Evolutionary conservation across 225 moss, liverwort and hornwort genomes (phyloP).

Genomic region (Pseudoscleropodium purum): DNA sequence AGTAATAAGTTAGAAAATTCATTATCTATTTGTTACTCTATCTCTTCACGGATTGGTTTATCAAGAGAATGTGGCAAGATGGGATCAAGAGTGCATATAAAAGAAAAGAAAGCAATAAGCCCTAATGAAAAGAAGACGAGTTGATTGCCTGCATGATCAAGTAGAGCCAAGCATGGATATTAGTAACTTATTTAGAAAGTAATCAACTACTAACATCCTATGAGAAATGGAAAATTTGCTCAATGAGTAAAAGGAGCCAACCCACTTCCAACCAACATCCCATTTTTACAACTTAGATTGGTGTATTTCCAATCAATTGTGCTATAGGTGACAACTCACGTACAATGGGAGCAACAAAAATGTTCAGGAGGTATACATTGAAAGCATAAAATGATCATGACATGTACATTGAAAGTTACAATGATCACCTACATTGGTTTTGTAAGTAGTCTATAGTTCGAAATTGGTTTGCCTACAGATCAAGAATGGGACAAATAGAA

Average conservation of each 20-base stretch:
- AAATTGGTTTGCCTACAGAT: too few relatives aligned
- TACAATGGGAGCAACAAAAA: too few relatives aligned
- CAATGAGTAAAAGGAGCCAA: background rate
- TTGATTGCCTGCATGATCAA: constrained; percentile 38
- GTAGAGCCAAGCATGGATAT: background rate
- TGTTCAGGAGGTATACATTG: too few relatives aligned
- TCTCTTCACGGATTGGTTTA: background rate
- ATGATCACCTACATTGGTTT: too few relatives aligned
- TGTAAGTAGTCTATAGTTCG: too few relatives aligned
- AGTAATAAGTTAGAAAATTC: background rate
- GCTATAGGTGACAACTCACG: too few relatives aligned
- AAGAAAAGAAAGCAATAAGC: background rate
- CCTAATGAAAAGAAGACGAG: constrained; percentile 38
- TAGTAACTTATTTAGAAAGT: background rate
- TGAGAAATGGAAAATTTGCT: background rate
- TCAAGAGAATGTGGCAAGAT: constrained; percentile 32
- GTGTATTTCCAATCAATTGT: too few relatives aligned
- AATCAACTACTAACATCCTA: background rate
- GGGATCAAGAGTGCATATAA: constrained; percentile 14
- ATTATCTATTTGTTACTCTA: background rate
- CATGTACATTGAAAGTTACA: too few relatives aligned
- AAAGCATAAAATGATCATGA: too few relatives aligned
- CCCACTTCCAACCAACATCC: too few relatives aligned
- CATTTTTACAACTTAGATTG: too few relatives aligned
- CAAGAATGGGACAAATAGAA: too few relatives aligned